Evolutionary conservation across 352 stramenopile species (phyloP), one percentile per base, ranked within the genome.

Genomic region (Aphanomyces cochlioides): DNA sequence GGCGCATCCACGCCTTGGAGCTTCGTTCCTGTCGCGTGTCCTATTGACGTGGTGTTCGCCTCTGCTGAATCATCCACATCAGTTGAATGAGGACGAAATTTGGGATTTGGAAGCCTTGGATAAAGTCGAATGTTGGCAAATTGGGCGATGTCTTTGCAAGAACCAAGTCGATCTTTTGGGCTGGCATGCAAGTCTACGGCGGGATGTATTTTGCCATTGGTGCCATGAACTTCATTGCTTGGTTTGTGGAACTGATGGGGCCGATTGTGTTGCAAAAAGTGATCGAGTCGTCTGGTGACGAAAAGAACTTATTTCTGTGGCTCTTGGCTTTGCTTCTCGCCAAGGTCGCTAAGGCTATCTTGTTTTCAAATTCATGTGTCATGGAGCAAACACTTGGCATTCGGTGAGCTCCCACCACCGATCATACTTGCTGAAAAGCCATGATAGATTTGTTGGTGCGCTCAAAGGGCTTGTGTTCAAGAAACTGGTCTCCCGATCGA

Each of bases 191-290:
- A 12, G 63, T 61, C 21, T 69, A 69, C 19, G 63, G 63, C 38
- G 50, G 19, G 3, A 36, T 15, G 41, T 69, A 58, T 43, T 15
- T 34, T 15, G 7, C 39, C 3, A 56, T 56, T 19, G 63, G 40
- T 5, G 5, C 59, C 5, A 28, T 69, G 21, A 47, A 28, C 13
- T 56, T 69, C 2, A 5, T 59, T 17, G 7, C 59, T 15, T 47
- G 63, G 2, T 28, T 69, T 15, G 17, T 69, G 12, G 63, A 69
- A 19, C 43, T 69, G 2, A 47, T 69, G 5, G 40, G 47, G 7
- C 63, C 63, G 15, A 69, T 69, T 28, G 63, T 69, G 13, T 19
- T 69, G 15, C 48, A 69, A 47, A 60, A 61, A n/a, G 38, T 69
- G 21, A 47, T 69, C 17, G 36, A 28, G 4, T 17, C 34, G 3